Conservation (phyloP, 768 basidiomycete genomes). For the Neoboletus subvelutipes region DNA sequence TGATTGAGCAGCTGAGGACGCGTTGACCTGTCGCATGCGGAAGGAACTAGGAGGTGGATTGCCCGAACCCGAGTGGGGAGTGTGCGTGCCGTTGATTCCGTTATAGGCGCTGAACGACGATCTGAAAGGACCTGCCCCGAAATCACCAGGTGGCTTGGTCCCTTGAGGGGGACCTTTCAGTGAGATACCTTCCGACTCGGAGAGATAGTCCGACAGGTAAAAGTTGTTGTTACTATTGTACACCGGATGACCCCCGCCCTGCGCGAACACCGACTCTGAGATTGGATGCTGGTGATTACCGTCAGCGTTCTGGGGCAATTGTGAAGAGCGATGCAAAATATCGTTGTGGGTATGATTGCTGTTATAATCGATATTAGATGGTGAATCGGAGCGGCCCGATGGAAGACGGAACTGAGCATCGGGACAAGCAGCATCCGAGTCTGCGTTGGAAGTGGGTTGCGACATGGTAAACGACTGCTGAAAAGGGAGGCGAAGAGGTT, state of each 20-base stretch:
- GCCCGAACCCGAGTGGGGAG: constrained; percentile 25
- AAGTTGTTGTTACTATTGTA: constrained; percentile 41
- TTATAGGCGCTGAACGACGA: constrained; percentile 37
- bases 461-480: constrained; percentile 43
- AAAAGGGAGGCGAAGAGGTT: constrained; percentile 45
- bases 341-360: constrained; percentile 38
- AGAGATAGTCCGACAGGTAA: constrained; percentile 35
- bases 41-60: constrained; percentile 33
- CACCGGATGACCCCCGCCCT: constrained; percentile 36
- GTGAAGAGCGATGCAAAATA: constrained; percentile 27
- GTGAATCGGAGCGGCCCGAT: constrained; percentile 53
- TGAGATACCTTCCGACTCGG: constrained; percentile 34
- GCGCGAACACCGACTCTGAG: constrained; percentile 32
- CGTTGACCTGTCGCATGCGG: constrained; percentile 37
- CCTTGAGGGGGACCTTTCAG: constrained; percentile 33
- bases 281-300: constrained; percentile 35
- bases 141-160: constrained; percentile 34
- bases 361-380: constrained; percentile 39
- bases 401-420: constrained; percentile 52
- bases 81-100: constrained; percentile 26
- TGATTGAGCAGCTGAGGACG: constrained; percentile 29
- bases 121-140: constrained; percentile 36
- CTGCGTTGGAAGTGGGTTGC: constrained; percentile 51
- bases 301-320: constrained; percentile 26
- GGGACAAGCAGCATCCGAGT: constrained; percentile 50